A percentile compares a stretch with the other conserved stretches of the same genome.
These are phyloP conservation scores for Pythium rishiriense DNA, from an alignment of 352 stramenopile genomes.

Conservation along the genomic window DNA sequence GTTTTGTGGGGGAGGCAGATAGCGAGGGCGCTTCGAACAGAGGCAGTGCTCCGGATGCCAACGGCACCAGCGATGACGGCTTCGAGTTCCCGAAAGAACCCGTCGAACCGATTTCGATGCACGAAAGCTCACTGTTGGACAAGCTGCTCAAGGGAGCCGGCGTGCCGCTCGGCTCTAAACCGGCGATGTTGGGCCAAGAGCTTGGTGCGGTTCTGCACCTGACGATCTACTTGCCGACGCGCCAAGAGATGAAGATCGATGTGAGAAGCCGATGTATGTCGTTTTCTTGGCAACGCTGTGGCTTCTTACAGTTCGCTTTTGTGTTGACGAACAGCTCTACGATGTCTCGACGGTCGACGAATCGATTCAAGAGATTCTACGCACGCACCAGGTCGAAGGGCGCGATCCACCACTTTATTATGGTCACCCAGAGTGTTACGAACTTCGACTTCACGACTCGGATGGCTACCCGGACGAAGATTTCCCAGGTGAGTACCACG, in stretches of 20 bases:
- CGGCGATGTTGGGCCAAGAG: slow-evolving; percentile 58
- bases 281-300: background rate
- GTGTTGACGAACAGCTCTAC: slow-evolving; percentile 53
- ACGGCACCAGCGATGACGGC: slow-evolving; percentile 31
- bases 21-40: slow-evolving; percentile 3
- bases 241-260: slow-evolving; percentile 87
- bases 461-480: slow-evolving; percentile 87
- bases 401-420: slow-evolving; percentile 78
- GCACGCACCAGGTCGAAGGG: slow-evolving; percentile 64
- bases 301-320: slow-evolving; percentile 12
- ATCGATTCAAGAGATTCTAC: slow-evolving; percentile 82
- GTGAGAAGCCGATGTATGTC: background rate
- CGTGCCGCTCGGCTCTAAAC: slow-evolving; percentile 49
- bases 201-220: slow-evolving; percentile 70
- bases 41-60: background rate
- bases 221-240: slow-evolving; percentile 84
- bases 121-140: slow-evolving; percentile 75
- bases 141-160: slow-evolving; percentile 69
- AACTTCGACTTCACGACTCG: slow-evolving; percentile 80
- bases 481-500: slow-evolving; percentile 79
- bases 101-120: slow-evolving; percentile 58
- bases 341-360: slow-evolving; percentile 87
- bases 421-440: slow-evolving; percentile 85
- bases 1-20: background rate
- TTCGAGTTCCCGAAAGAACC: slow-evolving; percentile 76